A percentile compares a stretch with the other conserved stretches of the same genome.
phyloP scores from a whole-genome alignment of 2,329 filamentous ascomycete genomes.

The Fusarium sulawesiense region DNA sequence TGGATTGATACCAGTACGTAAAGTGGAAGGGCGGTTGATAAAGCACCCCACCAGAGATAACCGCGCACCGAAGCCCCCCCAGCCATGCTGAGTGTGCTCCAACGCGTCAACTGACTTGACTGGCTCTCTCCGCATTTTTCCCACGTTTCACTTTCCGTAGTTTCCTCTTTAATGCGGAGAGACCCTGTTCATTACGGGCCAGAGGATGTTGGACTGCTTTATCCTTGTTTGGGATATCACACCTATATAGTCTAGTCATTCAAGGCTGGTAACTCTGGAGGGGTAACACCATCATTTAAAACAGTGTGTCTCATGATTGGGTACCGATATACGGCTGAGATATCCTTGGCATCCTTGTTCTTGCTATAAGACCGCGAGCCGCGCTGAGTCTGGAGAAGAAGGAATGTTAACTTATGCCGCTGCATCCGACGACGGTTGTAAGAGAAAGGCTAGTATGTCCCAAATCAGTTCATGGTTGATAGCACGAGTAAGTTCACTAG shows the following conservation, averaged over 20 bases:
- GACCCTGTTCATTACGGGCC: background rate
- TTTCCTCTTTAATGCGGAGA: constrained; percentile 1
- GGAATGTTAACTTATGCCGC: background rate
- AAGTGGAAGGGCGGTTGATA: constrained; percentile 27
- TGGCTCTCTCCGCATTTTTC: constrained; percentile 8
- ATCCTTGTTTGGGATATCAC: background rate
- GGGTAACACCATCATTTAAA: background rate
- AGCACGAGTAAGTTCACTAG: background rate
- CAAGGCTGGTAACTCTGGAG: background rate
- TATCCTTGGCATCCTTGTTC: background rate
- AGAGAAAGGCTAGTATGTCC: background rate
- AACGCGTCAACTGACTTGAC: constrained; percentile 28
- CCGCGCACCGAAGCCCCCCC: constrained; percentile 32
- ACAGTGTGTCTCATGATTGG: background rate
- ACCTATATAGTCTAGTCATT: background rate
- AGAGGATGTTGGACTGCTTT: background rate
- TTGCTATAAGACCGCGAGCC: background rate
- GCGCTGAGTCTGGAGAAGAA: background rate
- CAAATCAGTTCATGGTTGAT: background rate
- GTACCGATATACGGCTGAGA: background rate
- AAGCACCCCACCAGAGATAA: constrained; percentile 35
- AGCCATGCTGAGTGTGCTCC: background rate
- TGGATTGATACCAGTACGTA: constrained; percentile 26
- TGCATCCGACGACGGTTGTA: background rate
- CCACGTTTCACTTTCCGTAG: background rate